Evolutionary conservation across 768 basidiomycete genomes (phyloP).

Genomic region (Boletus barrowsii): DNA sequence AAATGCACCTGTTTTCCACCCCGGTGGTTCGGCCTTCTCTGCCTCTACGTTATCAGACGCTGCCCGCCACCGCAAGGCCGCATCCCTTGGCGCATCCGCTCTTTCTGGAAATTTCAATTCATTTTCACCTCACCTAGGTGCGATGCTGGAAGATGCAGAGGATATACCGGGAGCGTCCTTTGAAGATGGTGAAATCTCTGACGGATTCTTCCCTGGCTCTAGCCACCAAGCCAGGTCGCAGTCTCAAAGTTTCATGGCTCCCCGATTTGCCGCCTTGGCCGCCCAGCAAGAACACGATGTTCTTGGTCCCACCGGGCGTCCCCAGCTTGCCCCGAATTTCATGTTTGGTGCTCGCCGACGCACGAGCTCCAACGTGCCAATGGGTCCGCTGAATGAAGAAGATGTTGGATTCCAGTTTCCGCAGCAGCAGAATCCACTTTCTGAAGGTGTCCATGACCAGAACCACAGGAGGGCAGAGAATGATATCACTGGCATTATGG

Average conservation of each 20-base stretch:
- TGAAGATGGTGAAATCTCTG: slow-evolving; percentile 80
- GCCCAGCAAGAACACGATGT: slow-evolving; percentile 65
- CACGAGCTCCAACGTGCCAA: slow-evolving; percentile 48
- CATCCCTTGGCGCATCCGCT: slow-evolving; percentile 60
- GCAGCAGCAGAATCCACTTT: slow-evolving; percentile 49
- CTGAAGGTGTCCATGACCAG: slow-evolving; percentile 32
- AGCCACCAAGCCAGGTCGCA: slow-evolving; percentile 71
- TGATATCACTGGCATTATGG: slow-evolving; percentile 89
- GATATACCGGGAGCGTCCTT: slow-evolving; percentile 49
- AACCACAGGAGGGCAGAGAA: slow-evolving; percentile 58
- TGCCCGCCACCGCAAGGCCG: slow-evolving; percentile 78
- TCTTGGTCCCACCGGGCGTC: slow-evolving; percentile 73
- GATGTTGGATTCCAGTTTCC: slow-evolving; percentile 82
- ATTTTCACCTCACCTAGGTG: slow-evolving; percentile 75
- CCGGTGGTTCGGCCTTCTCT: slow-evolving; percentile 58
- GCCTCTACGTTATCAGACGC: slow-evolving; percentile 42
- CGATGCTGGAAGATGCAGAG: slow-evolving; percentile 82
- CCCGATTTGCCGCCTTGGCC: slow-evolving; percentile 81
- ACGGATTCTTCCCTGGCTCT: slow-evolving; percentile 45
- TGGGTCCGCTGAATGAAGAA: slow-evolving; percentile 77
- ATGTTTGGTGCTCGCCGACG: slow-evolving; percentile 74
- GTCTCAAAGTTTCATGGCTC: slow-evolving; percentile 83
- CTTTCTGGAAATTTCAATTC: slow-evolving; percentile 62
- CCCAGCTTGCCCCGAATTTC: slow-evolving; percentile 88
- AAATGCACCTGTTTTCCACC: slow-evolving; percentile 75